Evolutionary conservation across 129 eudicot genomes (phyloP), one percentile per base, ranked within the genome.

Genomic region (Calendula officinalis): DNA sequence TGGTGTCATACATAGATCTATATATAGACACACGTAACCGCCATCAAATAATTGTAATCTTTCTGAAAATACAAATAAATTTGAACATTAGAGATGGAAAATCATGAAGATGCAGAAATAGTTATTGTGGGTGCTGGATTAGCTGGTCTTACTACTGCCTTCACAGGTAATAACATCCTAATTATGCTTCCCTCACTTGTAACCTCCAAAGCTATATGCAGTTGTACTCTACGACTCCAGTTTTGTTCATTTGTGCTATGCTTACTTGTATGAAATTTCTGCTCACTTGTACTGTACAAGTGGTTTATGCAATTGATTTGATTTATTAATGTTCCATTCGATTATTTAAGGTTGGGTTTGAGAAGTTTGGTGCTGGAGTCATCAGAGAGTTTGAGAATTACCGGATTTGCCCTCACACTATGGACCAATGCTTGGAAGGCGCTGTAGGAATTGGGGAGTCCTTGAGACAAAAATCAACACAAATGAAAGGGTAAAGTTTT

Each of bases 341-440:
- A 5, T 30, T 2, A 51, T 16, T 38, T 12, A 40, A 87, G 96
- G 84, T 66, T 82, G 80, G 97, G 95, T 14, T 59, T 86, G 72
- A 67, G 60, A 73, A 86, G 95, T 62, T 44, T 86, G 75, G 95
- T 90, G 12, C 56, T 90, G 81, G 97, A 90, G 75, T 86, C 97
- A 22, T 82, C 87, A 36, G 89, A 80, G 47, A 51, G 74, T 50
- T 75, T 81, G 47, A 76, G 97, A 48, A 72, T 67, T 40, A 65
- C 95, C 14, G 95, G 97, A 17, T 83, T 83, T 71, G 92, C 92
- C 6, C 83, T 86, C 11, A 67, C 87, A 15, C 17, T 84, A 30
- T 90, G 92, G 92, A 67, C 87, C 35, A 90, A 90, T 54, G 97
- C 84, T 22, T 86, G 95, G 95, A 86, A 74, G 77, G 97, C 97